Evolutionary conservation across 176 grass and related monocot genomes (phyloP).

Genomic region (Phoenix roebelenii): DNA sequence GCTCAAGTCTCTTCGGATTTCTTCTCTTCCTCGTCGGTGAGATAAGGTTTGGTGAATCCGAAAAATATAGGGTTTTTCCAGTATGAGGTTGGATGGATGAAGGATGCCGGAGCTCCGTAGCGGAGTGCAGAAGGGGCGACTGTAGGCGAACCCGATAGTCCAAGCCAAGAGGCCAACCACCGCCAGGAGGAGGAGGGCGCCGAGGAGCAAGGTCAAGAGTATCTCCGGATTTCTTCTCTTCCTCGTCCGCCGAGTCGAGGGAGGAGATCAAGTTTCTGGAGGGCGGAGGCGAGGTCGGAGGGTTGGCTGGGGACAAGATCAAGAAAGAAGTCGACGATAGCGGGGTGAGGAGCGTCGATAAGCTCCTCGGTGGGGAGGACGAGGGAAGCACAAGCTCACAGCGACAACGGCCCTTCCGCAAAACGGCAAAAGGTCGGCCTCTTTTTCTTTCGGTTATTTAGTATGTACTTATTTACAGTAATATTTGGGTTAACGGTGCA

Average conservation of each 20-base stretch:
- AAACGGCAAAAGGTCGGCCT: slow-evolving; percentile 41
- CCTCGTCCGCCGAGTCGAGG: slow-evolving; percentile 21
- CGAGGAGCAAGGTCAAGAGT: slow-evolving; percentile 15
- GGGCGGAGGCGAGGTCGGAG: slow-evolving; percentile 19
- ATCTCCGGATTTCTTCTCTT: background rate
- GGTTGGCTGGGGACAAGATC: slow-evolving; percentile 5
- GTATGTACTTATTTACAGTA: too few relatives aligned
- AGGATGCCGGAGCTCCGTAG: background rate
- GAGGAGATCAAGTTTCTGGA: slow-evolving; percentile 41
- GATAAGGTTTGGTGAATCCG: too few relatives aligned
- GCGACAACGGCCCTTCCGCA: slow-evolving; percentile 41
- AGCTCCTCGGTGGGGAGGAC: slow-evolving; percentile 2
- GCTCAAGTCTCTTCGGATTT: too few relatives aligned
- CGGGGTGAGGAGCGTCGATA: slow-evolving; percentile 52
- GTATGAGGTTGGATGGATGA: too few relatives aligned
- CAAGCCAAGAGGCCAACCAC: slow-evolving; percentile 25
- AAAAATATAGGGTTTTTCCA: too few relatives aligned
- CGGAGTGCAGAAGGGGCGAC: slow-evolving; percentile 45
- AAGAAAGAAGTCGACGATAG: slow-evolving; percentile 37
- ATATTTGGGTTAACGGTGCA: background rate
- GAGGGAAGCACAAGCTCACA: slow-evolving; percentile 21
- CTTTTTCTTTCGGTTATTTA: background rate
- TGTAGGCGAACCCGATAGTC: slow-evolving; percentile 36
- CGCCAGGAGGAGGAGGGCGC: slow-evolving; percentile 26
- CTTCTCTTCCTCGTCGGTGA: too few relatives aligned